Evolutionary conservation across 805 yeast species (phyloP), one percentile per base, ranked within the genome.

Genomic region (Saturnispora sanitii): DNA sequence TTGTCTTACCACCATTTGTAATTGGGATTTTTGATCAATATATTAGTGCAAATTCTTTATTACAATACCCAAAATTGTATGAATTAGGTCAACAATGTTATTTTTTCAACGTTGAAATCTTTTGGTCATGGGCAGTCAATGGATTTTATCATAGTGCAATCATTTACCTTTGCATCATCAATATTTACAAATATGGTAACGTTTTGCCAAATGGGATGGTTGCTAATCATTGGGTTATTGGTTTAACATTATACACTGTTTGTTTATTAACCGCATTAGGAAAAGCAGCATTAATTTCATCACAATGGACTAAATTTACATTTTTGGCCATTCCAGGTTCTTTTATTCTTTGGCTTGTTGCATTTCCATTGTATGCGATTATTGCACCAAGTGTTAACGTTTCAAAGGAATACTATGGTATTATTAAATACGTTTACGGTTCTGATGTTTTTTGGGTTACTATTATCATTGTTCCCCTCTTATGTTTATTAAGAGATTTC

Each of bases 1-100:
- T 97, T 0, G 96, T 84, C 25, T 66, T 86, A 33, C 99, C 99
- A 3, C 98, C 99, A 0, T 84, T 92, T 62, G 94, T 90, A 3
- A 68, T 92, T 52, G 99, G 99, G 42, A 85, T 94, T 4, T 87
- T 92, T 65, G 99, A 92, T 61, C 98, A 92, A 61, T 92, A 85
- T 64, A 87, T 92, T 37, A 81, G 85, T 48, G 94, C 96, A 17
- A 70, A 95, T 48, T 71, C 90, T 55, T 66, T 94, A 33, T 92
- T 85, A 50, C 74, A 92, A 42, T 94, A 94, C 57, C 97, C 99
- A 0, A 95, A 84, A 55, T 66, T 94, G 37, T 92, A 94, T 62
- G 82, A 80, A 54, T 65, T 92, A 33, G 98, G 99, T 6, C 96
- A 90, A 61, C 67, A 75, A 46, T 82, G 94, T 16, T 79, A 74